A percentile compares a stretch with the other conserved stretches of the same genome.
Evolutionary conservation across 2,329 filamentous ascomycete genomes (phyloP).

Genomic region (Taxawa tesnikishii): DNA sequence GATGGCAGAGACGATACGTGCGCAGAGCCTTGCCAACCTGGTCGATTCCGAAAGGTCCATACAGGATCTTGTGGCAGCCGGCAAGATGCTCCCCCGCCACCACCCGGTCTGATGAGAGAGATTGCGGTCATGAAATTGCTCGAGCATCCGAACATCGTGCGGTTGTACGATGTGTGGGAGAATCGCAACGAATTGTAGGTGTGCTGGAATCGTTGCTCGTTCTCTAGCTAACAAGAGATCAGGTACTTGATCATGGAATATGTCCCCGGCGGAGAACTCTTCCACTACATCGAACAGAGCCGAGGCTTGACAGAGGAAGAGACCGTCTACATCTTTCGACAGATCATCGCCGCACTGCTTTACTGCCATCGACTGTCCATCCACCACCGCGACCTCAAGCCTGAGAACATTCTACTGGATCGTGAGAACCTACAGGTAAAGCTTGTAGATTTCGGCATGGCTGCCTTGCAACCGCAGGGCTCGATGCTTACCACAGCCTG

Average conservation of each 20-base stretch:
- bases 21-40: constrained; percentile 73
- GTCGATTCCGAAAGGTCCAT: constrained; percentile 41
- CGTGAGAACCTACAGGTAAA: constrained; percentile 61
- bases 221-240: no score
- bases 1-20: constrained; percentile 67
- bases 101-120: constrained; percentile 82
- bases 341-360: constrained; percentile 82
- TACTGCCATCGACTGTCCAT: constrained; percentile 94
- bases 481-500: constrained; percentile 80
- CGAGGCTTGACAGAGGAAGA: constrained; percentile 69
- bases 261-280: constrained; percentile 73
- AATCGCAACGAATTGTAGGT: constrained; percentile 88
- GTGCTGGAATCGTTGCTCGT: constrained; percentile 18
- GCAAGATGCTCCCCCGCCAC: constrained; percentile 50
- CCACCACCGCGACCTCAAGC: constrained; percentile 91
- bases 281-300: constrained; percentile 67
- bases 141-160: constrained; percentile 88
- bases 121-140: constrained; percentile 96
- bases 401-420: constrained; percentile 88
- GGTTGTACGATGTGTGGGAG: constrained; percentile 94
- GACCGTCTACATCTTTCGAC: constrained; percentile 74
- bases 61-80: constrained; percentile 39
- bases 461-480: constrained; percentile 71
- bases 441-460: constrained; percentile 97
- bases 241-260: constrained; percentile 95